These are phyloP conservation scores for Vanderwaltozyma tropicalis DNA, from an alignment of 805 yeast genomes.

Conservation along the genomic window DNA sequence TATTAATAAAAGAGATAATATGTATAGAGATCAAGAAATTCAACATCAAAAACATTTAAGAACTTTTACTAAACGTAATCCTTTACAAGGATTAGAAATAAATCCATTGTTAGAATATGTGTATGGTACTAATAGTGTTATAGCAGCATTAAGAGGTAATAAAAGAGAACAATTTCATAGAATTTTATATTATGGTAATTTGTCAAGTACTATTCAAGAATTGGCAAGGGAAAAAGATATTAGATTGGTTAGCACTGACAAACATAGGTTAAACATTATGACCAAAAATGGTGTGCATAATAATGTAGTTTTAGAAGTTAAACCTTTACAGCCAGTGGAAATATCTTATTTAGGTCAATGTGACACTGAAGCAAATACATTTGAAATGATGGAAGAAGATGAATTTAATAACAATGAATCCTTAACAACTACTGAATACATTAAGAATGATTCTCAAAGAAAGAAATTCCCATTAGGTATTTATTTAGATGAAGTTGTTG, in stretches of 20 bases:
- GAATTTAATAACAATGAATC: conserved; percentile 8
- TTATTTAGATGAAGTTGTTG: conserved; percentile 69
- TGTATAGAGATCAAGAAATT: background rate
- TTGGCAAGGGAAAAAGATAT: conserved; percentile 34
- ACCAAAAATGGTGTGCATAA: conserved; percentile 69
- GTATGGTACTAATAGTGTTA: conserved; percentile 67
- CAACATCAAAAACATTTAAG: conserved; percentile 6
- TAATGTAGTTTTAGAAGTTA: conserved; percentile 64
- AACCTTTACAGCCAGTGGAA: conserved; percentile 24
- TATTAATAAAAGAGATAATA: no score
- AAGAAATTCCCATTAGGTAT: conserved; percentile 53
- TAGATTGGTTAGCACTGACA: conserved; percentile 15
- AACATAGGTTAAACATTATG: conserved; percentile 47
- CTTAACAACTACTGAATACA: no score
- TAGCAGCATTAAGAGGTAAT: conserved; percentile 52
- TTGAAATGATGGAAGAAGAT: conserved; percentile 9
- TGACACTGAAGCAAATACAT: conserved; percentile 10
- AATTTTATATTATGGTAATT: conserved; percentile 37
- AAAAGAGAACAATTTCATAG: conserved; percentile 45
- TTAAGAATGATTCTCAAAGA: background rate
- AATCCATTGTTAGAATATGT: conserved; percentile 56
- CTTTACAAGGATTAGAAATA: conserved; percentile 10
- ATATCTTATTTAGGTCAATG: conserved; percentile 24
- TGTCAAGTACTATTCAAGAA: conserved; percentile 33
- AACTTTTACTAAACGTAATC: conserved; percentile 5